Percentiles rank a stretch among this genome's conserved stretches.
Conservation (phyloP, 352 stramenopile genomes). For the Phytophthora palmivora region DNA sequence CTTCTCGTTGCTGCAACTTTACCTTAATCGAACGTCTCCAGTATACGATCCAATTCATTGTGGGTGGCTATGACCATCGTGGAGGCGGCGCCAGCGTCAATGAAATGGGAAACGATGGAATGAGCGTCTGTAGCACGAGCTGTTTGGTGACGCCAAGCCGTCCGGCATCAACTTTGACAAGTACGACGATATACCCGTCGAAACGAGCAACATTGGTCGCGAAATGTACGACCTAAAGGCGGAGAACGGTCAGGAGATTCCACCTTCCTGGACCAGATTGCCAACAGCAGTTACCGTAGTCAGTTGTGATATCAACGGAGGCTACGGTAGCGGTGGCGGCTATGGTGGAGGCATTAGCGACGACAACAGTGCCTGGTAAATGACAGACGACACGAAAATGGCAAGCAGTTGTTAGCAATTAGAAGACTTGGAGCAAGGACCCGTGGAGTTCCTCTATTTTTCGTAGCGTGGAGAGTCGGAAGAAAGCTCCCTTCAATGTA, state of each 20-base stretch:
- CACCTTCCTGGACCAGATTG: slow-evolving; percentile 96
- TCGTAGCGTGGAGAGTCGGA: slow-evolving; percentile 62
- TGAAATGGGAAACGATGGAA: slow-evolving; percentile 97
- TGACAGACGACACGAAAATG: slow-evolving; percentile 38
- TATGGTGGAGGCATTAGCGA: slow-evolving; percentile 61
- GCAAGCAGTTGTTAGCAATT: slow-evolving; percentile 49
- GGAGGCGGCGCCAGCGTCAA: slow-evolving; percentile 84
- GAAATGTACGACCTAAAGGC: slow-evolving; percentile 97
- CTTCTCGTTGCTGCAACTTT: too few species aligned
- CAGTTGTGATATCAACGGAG: too few species aligned
- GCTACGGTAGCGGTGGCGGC: slow-evolving; percentile 35
- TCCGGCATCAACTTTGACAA: slow-evolving; percentile 99
- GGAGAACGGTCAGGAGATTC: slow-evolving; percentile 96
- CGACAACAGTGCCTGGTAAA: slow-evolving; percentile 92
- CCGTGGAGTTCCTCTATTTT: slow-evolving; percentile 47
- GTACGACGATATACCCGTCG: slow-evolving; percentile 98
- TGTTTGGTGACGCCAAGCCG: slow-evolving; percentile 93
- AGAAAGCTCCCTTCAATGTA: slow-evolving; percentile 84
- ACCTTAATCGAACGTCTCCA: too few species aligned
- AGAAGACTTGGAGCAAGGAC: slow-evolving; percentile 49
- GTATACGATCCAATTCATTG: too few species aligned
- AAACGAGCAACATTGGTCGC: slow-evolving; percentile 96
- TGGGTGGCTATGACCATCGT: slow-evolving; percentile 45
- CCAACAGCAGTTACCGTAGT: slow-evolving; percentile 75
- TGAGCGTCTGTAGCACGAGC: slow-evolving; percentile 91